These are phyloP conservation scores for Talaromyces stipitatus DNA, from an alignment of 495 filamentous ascomycete species.

Conservation along the genomic window DNA sequence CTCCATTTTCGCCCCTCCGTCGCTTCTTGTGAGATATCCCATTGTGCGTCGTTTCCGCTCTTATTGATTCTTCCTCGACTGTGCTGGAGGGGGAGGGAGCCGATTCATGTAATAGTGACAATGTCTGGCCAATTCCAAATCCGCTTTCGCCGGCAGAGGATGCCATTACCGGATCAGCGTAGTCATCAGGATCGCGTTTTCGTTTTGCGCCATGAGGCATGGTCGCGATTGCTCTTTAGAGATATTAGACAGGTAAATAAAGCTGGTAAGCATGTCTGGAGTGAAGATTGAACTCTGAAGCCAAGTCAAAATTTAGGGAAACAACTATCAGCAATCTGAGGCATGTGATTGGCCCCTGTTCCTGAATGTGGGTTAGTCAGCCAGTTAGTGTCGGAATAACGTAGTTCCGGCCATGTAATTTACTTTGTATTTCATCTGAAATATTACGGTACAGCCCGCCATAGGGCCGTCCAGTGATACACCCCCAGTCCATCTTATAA, in stretches of 20 bases:
- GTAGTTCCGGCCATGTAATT: neutral
- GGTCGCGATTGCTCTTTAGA: neutral
- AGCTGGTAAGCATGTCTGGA: too few relatives aligned
- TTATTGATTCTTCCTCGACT: slow-evolving; percentile 17
- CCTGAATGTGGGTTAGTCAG: too few relatives aligned
- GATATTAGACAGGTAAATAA: too few relatives aligned
- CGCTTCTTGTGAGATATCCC: slow-evolving; percentile 21
- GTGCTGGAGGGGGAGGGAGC: slow-evolving; percentile 11
- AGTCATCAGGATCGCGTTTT: slow-evolving; percentile 22
- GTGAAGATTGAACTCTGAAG: neutral
- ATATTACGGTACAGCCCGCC: neutral
- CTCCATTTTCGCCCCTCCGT: slow-evolving; percentile 24
- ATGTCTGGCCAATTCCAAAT: slow-evolving; percentile 25
- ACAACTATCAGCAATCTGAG: neutral
- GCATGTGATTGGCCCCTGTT: neutral
- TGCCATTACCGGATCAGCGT: slow-evolving; percentile 14
- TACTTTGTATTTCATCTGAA: neutral
- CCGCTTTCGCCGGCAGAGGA: slow-evolving; percentile 7
- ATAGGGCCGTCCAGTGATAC: neutral
- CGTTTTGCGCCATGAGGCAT: slow-evolving; percentile 16
- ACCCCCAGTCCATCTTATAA: neutral
- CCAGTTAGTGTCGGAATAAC: neutral
- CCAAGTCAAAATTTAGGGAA: neutral
- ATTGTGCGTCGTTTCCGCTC: neutral
- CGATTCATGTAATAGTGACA: slow-evolving; percentile 21